Conservation (phyloP, 2,329 filamentous ascomycete genomes). For the Fusarium robinianum region DNA sequence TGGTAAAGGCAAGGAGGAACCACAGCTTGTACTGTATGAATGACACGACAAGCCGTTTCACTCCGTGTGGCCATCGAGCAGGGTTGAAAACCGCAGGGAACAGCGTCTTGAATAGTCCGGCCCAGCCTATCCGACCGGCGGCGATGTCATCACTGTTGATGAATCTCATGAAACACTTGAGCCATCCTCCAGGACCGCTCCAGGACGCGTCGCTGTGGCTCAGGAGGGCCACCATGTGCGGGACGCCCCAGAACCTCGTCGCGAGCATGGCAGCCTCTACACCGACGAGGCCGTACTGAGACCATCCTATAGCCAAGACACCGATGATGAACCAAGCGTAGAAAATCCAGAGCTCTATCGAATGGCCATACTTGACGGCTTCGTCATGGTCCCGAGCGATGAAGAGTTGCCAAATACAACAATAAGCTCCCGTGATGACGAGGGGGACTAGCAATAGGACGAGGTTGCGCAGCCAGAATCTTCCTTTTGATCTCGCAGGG, state of each 20-base stretch:
- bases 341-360: conserved; percentile 9
- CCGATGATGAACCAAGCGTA: conserved; percentile 27
- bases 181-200: conserved; percentile 21
- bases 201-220: conserved; percentile 13
- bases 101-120: too few species aligned
- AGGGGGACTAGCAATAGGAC: conserved; percentile 8
- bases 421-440: conserved; percentile 7
- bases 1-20: conserved; percentile 12
- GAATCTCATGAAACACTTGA: too few species aligned
- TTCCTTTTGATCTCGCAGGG: conserved; percentile 1
- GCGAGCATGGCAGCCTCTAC: conserved; percentile 21
- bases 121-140: too few species aligned
- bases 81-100: too few species aligned
- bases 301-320: conserved; percentile 23
- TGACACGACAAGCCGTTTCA: too few species aligned
- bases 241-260: neutral
- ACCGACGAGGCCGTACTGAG: conserved; percentile 18
- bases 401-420: conserved; percentile 9
- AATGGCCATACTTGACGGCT: conserved; percentile 11
- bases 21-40: too few species aligned
- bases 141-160: too few species aligned
- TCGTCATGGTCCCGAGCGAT: neutral
- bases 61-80: neutral
- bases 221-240: conserved; percentile 5
- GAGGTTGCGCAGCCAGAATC: conserved; percentile 8